Evolutionary conservation across 129 eudicot genomes (phyloP).

Genomic region (Oenanthe sinensis): DNA sequence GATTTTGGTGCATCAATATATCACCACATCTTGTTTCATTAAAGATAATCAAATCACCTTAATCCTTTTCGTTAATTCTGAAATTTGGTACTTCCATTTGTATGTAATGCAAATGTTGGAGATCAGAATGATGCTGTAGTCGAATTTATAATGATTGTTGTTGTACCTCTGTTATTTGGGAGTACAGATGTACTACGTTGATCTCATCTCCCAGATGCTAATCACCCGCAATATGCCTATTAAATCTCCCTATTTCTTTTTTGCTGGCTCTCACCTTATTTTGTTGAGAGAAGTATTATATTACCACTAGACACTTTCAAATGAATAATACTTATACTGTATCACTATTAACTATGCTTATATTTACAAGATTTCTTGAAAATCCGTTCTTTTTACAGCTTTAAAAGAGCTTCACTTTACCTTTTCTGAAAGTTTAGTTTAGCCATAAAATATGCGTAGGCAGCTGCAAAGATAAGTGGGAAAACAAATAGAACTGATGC

Average conservation of each 20-base stretch:
- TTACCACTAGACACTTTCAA: not conserved
- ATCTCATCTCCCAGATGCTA: too few relatives aligned
- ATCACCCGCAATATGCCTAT: too few relatives aligned
- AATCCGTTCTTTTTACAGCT: not conserved
- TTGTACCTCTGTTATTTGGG: not conserved
- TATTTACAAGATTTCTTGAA: not conserved
- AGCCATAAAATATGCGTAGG: constrained; percentile 4
- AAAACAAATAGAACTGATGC: constrained; percentile 2
- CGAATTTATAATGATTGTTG: not conserved
- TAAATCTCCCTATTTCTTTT: too few relatives aligned
- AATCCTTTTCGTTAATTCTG: not conserved
- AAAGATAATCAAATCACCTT: too few relatives aligned
- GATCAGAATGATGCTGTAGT: not conserved
- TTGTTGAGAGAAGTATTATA: too few relatives aligned
- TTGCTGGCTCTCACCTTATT: too few relatives aligned
- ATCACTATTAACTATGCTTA: not conserved
- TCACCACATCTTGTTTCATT: not conserved
- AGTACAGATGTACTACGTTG: not conserved
- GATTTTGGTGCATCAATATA: not conserved
- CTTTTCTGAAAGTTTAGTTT: constrained; percentile 24
- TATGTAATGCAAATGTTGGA: not conserved
- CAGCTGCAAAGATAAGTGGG: constrained; percentile 17
- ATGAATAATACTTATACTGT: not conserved
- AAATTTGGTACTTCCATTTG: not conserved
- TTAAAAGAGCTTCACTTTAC: not conserved